These are phyloP conservation scores for Penicillium manginii DNA, from an alignment of 495 filamentous ascomycete genomes.

Conservation along the genomic window DNA sequence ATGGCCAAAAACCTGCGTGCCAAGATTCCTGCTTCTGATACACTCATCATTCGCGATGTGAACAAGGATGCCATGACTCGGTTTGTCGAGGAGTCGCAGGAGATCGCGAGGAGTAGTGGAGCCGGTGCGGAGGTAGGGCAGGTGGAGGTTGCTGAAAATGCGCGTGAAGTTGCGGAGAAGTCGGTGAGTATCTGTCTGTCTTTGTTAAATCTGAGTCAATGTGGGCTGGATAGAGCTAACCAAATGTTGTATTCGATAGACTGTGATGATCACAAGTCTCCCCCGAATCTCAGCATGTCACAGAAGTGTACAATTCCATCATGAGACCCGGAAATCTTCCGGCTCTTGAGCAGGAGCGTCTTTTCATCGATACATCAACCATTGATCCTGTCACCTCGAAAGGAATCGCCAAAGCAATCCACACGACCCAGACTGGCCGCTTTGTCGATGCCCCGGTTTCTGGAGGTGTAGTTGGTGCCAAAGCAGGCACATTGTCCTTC, in stretches of 20 bases:
- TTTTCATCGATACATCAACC: slow-evolving; percentile 84
- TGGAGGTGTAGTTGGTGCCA: slow-evolving; percentile 81
- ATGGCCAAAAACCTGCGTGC: slow-evolving; percentile 88
- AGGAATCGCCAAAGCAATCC: slow-evolving; percentile 64
- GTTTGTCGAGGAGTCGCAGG: slow-evolving; percentile 63
- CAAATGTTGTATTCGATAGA: no score
- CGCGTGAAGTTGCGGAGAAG: slow-evolving; percentile 66
- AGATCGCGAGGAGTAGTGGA: slow-evolving; percentile 34
- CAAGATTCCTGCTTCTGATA: slow-evolving; percentile 72
- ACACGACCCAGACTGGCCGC: slow-evolving; percentile 54
- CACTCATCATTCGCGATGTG: slow-evolving; percentile 72
- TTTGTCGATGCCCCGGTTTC: slow-evolving; percentile 87
- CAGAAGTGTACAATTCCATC: slow-evolving; percentile 69
- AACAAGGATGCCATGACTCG: slow-evolving; percentile 62
- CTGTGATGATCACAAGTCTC: slow-evolving; percentile 77
- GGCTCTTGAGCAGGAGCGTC: slow-evolving; percentile 48
- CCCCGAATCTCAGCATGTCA: slow-evolving; percentile 83
- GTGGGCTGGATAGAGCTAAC: no score
- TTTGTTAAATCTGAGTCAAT: not conserved
- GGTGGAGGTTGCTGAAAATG: slow-evolving; percentile 60
- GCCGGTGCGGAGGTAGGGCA: slow-evolving; percentile 42
- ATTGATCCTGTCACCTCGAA: slow-evolving; percentile 81
- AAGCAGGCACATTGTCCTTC: slow-evolving; percentile 76
- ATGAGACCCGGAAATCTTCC: slow-evolving; percentile 51
- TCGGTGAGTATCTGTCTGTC: slow-evolving; percentile 61